Base-by-base conservation (phyloP, 305 asterid genomes). In the Fraxinus ornus region DNA sequence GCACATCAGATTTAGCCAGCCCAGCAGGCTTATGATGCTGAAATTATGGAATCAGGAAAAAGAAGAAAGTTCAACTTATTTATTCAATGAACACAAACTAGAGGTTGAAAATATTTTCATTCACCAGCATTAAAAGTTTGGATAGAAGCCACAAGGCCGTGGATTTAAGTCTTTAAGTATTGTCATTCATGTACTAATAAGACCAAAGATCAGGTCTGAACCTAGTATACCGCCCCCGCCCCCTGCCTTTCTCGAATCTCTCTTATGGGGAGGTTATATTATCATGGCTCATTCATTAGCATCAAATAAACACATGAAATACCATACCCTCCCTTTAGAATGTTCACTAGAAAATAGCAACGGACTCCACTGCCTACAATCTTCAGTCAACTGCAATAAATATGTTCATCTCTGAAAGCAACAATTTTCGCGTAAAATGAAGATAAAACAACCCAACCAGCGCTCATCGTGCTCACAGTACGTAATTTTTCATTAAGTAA, bases 71-170 rank as follows among this genome's bases (percentile, higher is more conserved):
- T 36, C 52, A 37, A 71, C 36, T 55, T 12, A 78, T 78, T 17
- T 19, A 35, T 7, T 21, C 72, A 62, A 9, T 62, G 33, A 62
- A 62, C 33, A 62, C 72, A 62, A 62, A 62, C 33, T 62, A 62
- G 33, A 62, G 71, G 72, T 62, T 57, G 62, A 77, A 77, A 78
- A 19, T 26, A 62, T 36, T 72, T 35, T 28, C 13, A 19, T 78
- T 62, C 55, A 33, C 77, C 62, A 72, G 44, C 84, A 19, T 80
- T 24, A 52, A 75, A 62, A 44, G 47, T 70, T 74, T 39, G 41
- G 5, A 72, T 74, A 76, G 60, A 55, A 36, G 28, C 73, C 73
- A 84, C 22, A 62, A 28, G 64, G 75, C 44, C 47, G 39, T 30
- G 22, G 32, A 15, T 4, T 44, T 9, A 24, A 70, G 32, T 33